These are phyloP conservation scores for Triticum urartu DNA, from an alignment of 176 grass and related monocot genomes.

Conservation along the genomic window DNA sequence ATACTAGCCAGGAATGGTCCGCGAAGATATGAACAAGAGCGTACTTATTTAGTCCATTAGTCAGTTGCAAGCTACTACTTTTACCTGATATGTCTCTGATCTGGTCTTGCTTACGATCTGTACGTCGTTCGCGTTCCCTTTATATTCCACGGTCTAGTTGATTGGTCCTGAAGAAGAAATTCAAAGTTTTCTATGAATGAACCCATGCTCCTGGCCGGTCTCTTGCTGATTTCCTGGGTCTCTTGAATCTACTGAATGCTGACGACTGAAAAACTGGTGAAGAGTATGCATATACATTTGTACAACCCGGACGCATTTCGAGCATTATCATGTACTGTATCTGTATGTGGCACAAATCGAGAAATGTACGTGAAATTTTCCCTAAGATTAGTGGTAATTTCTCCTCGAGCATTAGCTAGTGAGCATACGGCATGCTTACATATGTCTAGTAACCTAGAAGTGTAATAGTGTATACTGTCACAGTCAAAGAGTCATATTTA, in stretches of 20 bases:
- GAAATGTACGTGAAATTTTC: constrained; percentile 24
- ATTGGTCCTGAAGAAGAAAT: constrained; percentile 27
- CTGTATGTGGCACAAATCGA: neutral
- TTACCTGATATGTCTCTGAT: constrained; percentile 18
- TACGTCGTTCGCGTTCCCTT: constrained; percentile 17
- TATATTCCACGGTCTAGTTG: constrained; percentile 18
- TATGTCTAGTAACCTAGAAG: neutral
- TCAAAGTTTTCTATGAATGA: constrained; percentile 34
- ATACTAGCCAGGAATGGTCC: constrained; percentile 20
- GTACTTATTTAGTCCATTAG: neutral
- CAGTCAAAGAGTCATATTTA: neutral
- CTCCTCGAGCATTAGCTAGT: neutral
- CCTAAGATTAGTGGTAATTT: constrained; percentile 19
- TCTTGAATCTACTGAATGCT: constrained; percentile 20
- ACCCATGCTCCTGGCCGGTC: neutral
- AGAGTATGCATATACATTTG: neutral
- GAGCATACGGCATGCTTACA: neutral
- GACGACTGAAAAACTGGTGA: constrained; percentile 2
- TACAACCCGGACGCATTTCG: neutral
- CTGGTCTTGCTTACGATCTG: neutral
- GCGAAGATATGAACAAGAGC: constrained; percentile 21
- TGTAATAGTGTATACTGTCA: neutral
- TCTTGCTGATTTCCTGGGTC: neutral
- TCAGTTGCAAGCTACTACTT: constrained; percentile 35
- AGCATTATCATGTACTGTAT: neutral